A percentile compares a stretch with the other conserved stretches of the same genome.
These are phyloP conservation scores for Cornus controversa DNA, from an alignment of 148 eudicot species.

Conservation along the genomic window DNA sequence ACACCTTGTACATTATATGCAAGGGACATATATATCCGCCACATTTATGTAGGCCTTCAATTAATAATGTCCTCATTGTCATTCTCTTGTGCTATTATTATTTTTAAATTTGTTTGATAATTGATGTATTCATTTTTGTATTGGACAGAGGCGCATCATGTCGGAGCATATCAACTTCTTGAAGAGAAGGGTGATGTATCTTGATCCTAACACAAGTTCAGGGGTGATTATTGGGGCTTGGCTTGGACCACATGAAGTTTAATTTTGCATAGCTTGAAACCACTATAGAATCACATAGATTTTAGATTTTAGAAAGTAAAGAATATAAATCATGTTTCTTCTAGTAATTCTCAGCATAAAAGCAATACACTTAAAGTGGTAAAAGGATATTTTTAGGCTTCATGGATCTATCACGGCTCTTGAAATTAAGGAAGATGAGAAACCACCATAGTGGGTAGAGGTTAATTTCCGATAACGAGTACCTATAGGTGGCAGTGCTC, in stretches of 20 bases:
- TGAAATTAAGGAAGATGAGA: no score
- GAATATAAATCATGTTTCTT: no score
- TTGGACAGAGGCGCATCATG: conserved; percentile 23
- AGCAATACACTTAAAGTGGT: no score
- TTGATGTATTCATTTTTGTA: not conserved
- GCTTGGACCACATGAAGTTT: not conserved
- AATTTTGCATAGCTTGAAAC: not conserved
- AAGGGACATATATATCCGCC: not conserved
- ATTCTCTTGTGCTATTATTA: not conserved
- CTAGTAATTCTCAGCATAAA: no score
- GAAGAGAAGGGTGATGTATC: conserved; percentile 26
- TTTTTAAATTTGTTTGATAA: not conserved
- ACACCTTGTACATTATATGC: no score
- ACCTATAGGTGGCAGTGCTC: not conserved
- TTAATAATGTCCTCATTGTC: not conserved
- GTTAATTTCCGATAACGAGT: no score
- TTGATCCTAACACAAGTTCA: not conserved
- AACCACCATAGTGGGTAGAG: not conserved
- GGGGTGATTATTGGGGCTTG: not conserved
- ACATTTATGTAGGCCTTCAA: not conserved
- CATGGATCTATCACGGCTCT: not conserved
- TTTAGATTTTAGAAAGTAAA: no score
- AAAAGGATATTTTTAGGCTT: no score
- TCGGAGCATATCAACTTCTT: conserved; percentile 24
- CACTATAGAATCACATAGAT: not conserved